Conservation (phyloP, 768 basidiomycete genomes). For the Coprinopsis cinerea region DNA sequence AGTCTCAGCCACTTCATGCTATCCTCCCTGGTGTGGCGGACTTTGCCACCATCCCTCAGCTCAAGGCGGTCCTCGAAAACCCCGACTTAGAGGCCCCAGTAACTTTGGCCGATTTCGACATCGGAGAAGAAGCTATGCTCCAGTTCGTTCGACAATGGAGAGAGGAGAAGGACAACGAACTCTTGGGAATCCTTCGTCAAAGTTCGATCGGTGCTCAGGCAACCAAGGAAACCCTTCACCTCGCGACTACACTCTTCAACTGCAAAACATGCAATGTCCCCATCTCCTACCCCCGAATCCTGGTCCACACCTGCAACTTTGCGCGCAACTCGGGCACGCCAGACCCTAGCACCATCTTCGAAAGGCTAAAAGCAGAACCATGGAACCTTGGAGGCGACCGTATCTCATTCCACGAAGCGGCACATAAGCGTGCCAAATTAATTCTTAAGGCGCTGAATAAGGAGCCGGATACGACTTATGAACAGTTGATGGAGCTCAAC, state of each 20-base stretch:
- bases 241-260: slow-evolving; percentile 21
- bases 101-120: slow-evolving; percentile 16
- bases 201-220: background rate
- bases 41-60: slow-evolving; percentile 16
- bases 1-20: slow-evolving; percentile 14
- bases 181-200: slow-evolving; percentile 17
- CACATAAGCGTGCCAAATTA: slow-evolving; percentile 4
- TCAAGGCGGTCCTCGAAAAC: slow-evolving; percentile 19
- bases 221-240: slow-evolving; percentile 11
- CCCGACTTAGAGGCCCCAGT: slow-evolving; percentile 13
- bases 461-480: background rate
- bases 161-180: slow-evolving; percentile 12
- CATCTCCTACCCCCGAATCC: slow-evolving; percentile 21
- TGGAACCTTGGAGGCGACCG: slow-evolving; percentile 8
- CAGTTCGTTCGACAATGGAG: slow-evolving; percentile 18
- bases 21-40: slow-evolving; percentile 19
- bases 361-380: slow-evolving; percentile 5
- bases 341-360: slow-evolving; percentile 6
- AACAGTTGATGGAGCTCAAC: slow-evolving; percentile 2
- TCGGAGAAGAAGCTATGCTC: slow-evolving; percentile 13
- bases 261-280: slow-evolving; percentile 20
- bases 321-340: background rate
- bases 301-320: slow-evolving; percentile 19
- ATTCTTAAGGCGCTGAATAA: slow-evolving; percentile 1
- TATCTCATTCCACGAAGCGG: slow-evolving; percentile 8